A percentile compares a stretch with the other conserved stretches of the same genome.
Conservation (phyloP, 2,329 filamentous ascomycete species). For the Diplocarpon rosae region DNA sequence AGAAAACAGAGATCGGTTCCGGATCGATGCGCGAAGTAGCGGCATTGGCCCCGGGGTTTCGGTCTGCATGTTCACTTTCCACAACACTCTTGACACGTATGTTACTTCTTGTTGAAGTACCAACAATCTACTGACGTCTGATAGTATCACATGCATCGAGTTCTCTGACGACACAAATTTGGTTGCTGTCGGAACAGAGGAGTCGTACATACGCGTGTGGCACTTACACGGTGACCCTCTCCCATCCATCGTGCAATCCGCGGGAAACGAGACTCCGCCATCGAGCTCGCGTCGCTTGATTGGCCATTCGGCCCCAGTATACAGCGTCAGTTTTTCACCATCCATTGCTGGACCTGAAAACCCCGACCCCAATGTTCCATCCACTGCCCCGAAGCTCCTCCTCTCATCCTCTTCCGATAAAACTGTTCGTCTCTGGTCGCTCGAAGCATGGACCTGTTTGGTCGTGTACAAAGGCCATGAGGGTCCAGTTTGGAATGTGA, state of each 20-base stretch:
- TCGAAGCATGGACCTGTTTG: conserved; percentile 84
- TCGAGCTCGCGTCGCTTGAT: conserved; percentile 66
- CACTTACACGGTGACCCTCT: conserved; percentile 77
- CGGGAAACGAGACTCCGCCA: conserved; percentile 50
- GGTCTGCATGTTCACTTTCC: conserved; percentile 96
- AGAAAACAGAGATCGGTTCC: conserved; percentile 85
- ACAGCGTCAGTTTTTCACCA: conserved; percentile 73
- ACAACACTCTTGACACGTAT: conserved; percentile 87
- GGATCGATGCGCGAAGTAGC: conserved; percentile 72
- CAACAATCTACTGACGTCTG: conserved; percentile 10
- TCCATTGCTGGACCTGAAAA: conserved; percentile 24
- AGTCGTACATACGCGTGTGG: conserved; percentile 95
- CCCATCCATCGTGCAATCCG: conserved; percentile 51
- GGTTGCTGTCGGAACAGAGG: conserved; percentile 78
- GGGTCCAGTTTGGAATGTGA: conserved; percentile 76
- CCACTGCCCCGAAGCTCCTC: conserved; percentile 60
- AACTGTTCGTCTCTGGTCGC: conserved; percentile 82
- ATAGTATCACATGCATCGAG: conserved; percentile 80
- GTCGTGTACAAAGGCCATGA: conserved; percentile 92
- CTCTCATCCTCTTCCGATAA: conserved; percentile 82
- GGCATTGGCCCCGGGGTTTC: conserved; percentile 76
- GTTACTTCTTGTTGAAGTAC: conserved; percentile 23
- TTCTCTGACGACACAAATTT: conserved; percentile 86
- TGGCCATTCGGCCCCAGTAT: conserved; percentile 84
- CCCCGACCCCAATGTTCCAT: conserved; percentile 20